Base-by-base conservation (phyloP, 257 asterid species). In the Striga asiatica region DNA sequence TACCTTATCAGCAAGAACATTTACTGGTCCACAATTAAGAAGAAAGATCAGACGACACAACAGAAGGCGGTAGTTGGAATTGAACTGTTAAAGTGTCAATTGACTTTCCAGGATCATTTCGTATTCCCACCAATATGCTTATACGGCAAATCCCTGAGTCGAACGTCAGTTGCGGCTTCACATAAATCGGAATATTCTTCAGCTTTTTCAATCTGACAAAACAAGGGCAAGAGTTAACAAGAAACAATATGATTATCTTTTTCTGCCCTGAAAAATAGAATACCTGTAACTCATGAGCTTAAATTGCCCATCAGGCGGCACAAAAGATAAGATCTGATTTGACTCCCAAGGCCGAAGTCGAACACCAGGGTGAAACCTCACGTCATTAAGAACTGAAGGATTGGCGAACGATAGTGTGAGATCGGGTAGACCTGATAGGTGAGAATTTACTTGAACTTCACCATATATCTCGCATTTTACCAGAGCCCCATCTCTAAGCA, bases 271-370 rank as follows among this genome's bases (percentile, higher is more conserved):
- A 2, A 54, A 28, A 57, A 54, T 41, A 25, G 58, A 78, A 53
- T 56, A 91, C 98, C 98, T 87, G 93, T 91, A 91, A 71, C 83
- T 80, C 96, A 88, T 80, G 76, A 91, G 95, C 77, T 84, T 91
- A 67, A 91, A 91, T 47, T 71, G 81, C 50, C 98, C 97, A 66
- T 91, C 98, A 34, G 98, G 98, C 38, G 98, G 98, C 49, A 91
- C 97, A 68, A 91, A 91, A 6, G 98, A 87, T 53, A 91, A 61
- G 61, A 80, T 74, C 74, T 92, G 98, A 71, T 76, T 66, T 21
- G 89, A 71, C 58, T 92, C 98, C 97, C 97, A 92, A 11, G 81
- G 81, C 35, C 98, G 87, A 56, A 87, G 82, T 59, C 98, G 76
- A 54, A 92, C 81, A 68, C 98, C 84, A 25, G 97, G 98, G 76